Percentiles rank a stretch among this genome's conserved stretches.
These are phyloP conservation scores for Epichloe baconii DNA, from an alignment of 2,329 filamentous ascomycete species.

Conservation along the genomic window DNA sequence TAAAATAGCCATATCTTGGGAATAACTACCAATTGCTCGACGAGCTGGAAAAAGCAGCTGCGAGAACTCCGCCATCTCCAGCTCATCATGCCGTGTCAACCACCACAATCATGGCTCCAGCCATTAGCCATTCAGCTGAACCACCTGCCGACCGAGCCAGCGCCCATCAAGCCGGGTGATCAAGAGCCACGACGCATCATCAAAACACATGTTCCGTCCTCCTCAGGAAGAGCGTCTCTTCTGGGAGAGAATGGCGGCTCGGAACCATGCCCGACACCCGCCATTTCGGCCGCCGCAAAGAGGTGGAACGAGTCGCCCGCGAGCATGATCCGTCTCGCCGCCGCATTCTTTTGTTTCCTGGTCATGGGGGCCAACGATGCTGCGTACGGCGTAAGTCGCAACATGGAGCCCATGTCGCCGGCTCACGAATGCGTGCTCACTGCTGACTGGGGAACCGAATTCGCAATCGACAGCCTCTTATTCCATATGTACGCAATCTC, in stretches of 20 bases:
- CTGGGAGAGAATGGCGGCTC: background rate
- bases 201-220: background rate
- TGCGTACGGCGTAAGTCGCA: slow-evolving; percentile 38
- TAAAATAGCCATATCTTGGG: no score
- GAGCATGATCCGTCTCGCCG: slow-evolving; percentile 34
- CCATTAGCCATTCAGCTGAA: background rate
- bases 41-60: no score
- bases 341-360: slow-evolving; percentile 44
- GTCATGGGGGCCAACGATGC: slow-evolving; percentile 46
- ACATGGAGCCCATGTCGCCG: background rate
- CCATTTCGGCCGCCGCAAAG: slow-evolving; percentile 13
- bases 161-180: background rate
- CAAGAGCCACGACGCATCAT: background rate
- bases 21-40: no score
- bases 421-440: background rate
- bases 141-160: background rate
- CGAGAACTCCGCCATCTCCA: background rate
- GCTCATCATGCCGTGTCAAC: background rate
- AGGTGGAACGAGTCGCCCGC: slow-evolving; percentile 35
- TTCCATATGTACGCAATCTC: slow-evolving; percentile 32
- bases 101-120: background rate
- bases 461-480: slow-evolving; percentile 24
- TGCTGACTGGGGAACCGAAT: slow-evolving; percentile 2
- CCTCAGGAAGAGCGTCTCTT: background rate
- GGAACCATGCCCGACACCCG: background rate